Evolutionary conservation across 345 rosid genomes (phyloP).

Genomic region (Aegle marmelos): DNA sequence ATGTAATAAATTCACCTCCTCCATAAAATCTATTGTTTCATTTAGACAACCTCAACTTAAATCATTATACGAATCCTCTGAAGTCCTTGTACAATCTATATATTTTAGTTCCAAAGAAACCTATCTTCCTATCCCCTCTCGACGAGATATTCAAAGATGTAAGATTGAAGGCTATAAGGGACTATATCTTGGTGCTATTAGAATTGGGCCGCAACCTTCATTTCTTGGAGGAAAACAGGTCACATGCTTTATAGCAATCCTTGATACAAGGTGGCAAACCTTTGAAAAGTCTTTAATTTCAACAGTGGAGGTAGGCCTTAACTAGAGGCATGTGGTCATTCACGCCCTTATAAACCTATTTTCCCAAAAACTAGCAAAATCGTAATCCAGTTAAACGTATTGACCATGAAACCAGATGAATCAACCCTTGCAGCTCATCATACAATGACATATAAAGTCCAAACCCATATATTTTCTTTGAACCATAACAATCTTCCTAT

Average conservation of each 20-base stretch:
- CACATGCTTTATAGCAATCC: not conserved
- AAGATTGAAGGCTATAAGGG: too few relatives aligned
- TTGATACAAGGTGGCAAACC: not conserved
- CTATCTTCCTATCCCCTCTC: fast-evolving
- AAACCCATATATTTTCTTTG: too few relatives aligned
- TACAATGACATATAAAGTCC: too few relatives aligned
- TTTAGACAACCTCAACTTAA: not conserved
- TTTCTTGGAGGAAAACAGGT: not conserved
- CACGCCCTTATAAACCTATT: too few relatives aligned
- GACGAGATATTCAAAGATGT: not conserved
- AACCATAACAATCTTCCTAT: too few relatives aligned
- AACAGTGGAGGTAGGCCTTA: fast-evolving
- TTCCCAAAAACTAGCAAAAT: too few relatives aligned
- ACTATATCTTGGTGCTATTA: too few relatives aligned
- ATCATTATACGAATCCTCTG: not conserved
- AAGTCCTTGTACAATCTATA: not conserved
- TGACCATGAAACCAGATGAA: too few relatives aligned
- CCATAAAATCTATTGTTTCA: not conserved
- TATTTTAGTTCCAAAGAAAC: not conserved
- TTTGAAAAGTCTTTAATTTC: not conserved
- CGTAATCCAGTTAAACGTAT: too few relatives aligned
- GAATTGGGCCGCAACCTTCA: fast-evolving
- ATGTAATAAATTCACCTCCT: not conserved
- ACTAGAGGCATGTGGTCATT: too few relatives aligned
- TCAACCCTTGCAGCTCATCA: too few relatives aligned